These are phyloP conservation scores for Arachnomyces sp. DNA, from an alignment of 2,329 filamentous ascomycete genomes.

Conservation along the genomic window DNA sequence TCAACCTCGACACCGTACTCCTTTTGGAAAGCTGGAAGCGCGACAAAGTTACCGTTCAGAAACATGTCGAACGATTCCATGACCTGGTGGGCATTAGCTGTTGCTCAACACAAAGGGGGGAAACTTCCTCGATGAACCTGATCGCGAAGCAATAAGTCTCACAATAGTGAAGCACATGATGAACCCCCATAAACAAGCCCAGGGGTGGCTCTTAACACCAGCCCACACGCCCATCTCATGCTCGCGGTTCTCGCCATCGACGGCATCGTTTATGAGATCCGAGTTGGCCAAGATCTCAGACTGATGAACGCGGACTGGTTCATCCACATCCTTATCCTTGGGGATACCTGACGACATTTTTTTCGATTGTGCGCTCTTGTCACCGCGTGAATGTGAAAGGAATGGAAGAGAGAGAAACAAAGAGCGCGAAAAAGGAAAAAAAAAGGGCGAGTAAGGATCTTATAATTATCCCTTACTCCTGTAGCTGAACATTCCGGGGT, in stretches of 20 bases:
- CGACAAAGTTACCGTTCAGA: constrained; percentile 41
- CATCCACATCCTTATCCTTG: too few relatives aligned
- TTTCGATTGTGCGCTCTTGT: too few relatives aligned
- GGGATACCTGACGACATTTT: too few relatives aligned
- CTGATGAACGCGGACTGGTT: constrained; percentile 21
- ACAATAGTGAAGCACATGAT: constrained; percentile 46
- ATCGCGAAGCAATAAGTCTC: constrained; percentile 14
- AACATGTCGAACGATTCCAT: constrained; percentile 47
- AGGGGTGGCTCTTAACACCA: constrained; percentile 34
- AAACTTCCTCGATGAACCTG: too few relatives aligned
- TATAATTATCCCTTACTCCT: too few relatives aligned
- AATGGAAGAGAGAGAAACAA: too few relatives aligned
- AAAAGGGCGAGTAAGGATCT: too few relatives aligned
- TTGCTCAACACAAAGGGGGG: too few relatives aligned
- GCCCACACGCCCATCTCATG: constrained; percentile 33
- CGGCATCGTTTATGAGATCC: constrained; percentile 34
- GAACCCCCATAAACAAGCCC: constrained; percentile 42
- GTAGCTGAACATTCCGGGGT: too few relatives aligned
- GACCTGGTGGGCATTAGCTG: too few relatives aligned
- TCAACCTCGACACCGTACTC: constrained; percentile 31
- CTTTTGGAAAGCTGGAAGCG: constrained; percentile 31
- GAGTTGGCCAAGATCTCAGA: constrained; percentile 28
- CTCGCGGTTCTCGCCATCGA: constrained; percentile 38
- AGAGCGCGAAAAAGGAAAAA: too few relatives aligned
- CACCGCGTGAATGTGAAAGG: too few relatives aligned